These are phyloP conservation scores for Euclidium syriacum DNA, from an alignment of 345 rosid species.

Conservation along the genomic window DNA sequence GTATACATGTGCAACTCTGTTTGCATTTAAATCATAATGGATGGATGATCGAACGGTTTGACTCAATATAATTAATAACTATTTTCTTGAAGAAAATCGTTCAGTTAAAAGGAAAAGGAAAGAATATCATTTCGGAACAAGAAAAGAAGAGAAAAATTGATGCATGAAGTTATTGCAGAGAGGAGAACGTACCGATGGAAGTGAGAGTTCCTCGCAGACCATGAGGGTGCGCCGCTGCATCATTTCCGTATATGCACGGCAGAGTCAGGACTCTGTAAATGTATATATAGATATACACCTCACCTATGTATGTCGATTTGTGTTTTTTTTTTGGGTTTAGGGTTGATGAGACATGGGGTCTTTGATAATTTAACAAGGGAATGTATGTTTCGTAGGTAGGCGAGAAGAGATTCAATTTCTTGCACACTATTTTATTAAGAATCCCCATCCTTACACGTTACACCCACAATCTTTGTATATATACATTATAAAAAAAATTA, in stretches of 20 bases:
- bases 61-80: not conserved
- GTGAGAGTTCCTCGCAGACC: constrained; percentile 27
- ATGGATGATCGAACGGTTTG: not conserved
- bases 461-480: constrained; percentile 10
- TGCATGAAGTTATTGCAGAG: not conserved
- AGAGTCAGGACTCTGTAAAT: not conserved
- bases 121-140: not conserved
- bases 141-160: not conserved
- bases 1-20: not conserved
- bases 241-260: not conserved
- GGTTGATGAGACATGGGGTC: not conserved
- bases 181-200: constrained; percentile 20
- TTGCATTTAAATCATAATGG: not conserved
- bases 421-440: not conserved
- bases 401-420: not conserved
- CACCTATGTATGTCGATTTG: not conserved
- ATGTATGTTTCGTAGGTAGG: constrained; percentile 15
- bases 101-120: not conserved
- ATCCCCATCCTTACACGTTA: constrained; percentile 23
- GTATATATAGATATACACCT: not conserved
- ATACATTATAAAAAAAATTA: not conserved
- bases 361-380: constrained; percentile 10
- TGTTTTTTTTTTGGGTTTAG: not conserved
- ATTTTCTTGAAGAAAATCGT: not conserved
- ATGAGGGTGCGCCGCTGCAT: constrained; percentile 23